Evolutionary conservation across 2,329 filamentous ascomycete genomes (phyloP).

Genomic region (Alternaria gansuensis): DNA sequence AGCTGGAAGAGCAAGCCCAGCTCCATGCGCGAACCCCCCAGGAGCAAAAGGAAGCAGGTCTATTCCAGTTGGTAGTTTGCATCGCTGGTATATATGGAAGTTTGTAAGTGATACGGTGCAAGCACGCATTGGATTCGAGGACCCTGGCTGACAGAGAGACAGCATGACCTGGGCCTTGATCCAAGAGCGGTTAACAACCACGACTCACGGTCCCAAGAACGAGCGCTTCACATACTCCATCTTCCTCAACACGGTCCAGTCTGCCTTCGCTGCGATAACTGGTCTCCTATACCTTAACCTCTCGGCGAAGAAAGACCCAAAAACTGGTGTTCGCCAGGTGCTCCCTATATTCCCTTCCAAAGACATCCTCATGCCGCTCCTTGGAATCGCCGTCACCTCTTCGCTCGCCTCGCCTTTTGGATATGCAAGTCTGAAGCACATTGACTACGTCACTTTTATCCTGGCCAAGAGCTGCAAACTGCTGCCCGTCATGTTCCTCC

Average conservation of each 20-base stretch:
- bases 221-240: constrained; percentile 88
- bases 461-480: constrained; percentile 98
- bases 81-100: constrained; percentile 97
- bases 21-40: constrained; percentile 44
- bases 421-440: constrained; percentile 88
- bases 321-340: constrained; percentile 39
- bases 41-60: constrained; percentile 61
- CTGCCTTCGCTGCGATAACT: constrained; percentile 82
- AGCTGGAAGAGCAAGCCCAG: constrained; percentile 45
- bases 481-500: constrained; percentile 96
- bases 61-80: constrained; percentile 81
- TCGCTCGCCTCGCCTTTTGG: constrained; percentile 94
- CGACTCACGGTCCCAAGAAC: constrained; percentile 73
- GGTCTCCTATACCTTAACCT: constrained; percentile 81
- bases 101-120: constrained; percentile 69
- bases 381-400: constrained; percentile 85
- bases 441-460: constrained; percentile 98
- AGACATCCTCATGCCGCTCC: constrained; percentile 77
- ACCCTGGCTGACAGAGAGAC: constrained; percentile 17
- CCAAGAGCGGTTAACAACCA: constrained; percentile 97
- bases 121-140: not conserved
- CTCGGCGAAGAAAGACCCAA: constrained; percentile 63
- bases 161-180: constrained; percentile 94
- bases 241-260: constrained; percentile 96
- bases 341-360: constrained; percentile 77